Base-by-base conservation (phyloP, 306 rosid species). In the Fragaria iinumae region DNA sequence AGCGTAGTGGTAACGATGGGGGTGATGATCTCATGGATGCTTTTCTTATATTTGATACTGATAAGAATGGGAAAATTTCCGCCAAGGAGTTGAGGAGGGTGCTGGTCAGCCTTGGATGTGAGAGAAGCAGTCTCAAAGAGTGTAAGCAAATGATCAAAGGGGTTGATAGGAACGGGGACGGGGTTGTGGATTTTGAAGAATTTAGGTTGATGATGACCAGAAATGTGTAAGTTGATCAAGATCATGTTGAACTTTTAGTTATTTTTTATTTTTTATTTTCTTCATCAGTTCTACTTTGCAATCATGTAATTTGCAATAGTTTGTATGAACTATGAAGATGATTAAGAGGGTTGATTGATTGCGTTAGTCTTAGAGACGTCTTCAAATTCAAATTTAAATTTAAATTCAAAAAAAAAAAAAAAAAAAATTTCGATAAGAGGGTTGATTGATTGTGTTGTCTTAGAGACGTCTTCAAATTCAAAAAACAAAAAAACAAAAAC, bases 121-220 rank as follows among this genome's bases (percentile, higher is more conserved):
- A 64, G 8, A 63, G 81, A 65, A 89, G 89, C 67, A 88, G 91
- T 27, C 79, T 91, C 14, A 71, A 50, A 76, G 91, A 89, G 34
- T 91, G 92, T 44, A 77, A 83, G 77, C 80, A 71, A 2, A 91
- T 91, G 97, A 89, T 91, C 69, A 68, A 83, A 79, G 91, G 86
- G 25, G 88, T 88, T 71, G 97, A 91, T 50, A 81, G 69, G 75
- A 83, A 91, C 55, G 94, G 90, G 60, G 97, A 91, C 77, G 94
- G 94, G 5, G 84, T 85, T 43, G 94, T 91, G 9, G 90, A 84
- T 89, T 89, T 91, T 82, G 87, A 88, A 60, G 94, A 88, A 45
- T 89, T 91, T 78, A 49, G 86, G 45, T 79, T 82, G 77, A 89
- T 91, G 97, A 86, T 89, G 94, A 82, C 25, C 4, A 83, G 59